These are phyloP conservation scores for Penstemon davidsonii DNA, from an alignment of 257 asterid species.

Conservation along the genomic window DNA sequence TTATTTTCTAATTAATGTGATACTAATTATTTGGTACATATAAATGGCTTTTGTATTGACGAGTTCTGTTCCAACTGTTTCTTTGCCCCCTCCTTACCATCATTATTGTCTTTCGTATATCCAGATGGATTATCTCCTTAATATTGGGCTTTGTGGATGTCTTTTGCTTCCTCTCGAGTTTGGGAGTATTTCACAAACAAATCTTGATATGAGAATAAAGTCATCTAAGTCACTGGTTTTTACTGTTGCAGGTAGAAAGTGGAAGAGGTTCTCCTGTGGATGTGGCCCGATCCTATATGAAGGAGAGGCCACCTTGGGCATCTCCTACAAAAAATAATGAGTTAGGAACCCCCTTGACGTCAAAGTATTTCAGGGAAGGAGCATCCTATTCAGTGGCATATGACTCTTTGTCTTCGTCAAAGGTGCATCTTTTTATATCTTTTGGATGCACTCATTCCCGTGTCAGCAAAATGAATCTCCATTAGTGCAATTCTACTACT, in stretches of 20 bases:
- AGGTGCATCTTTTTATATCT: constrained; percentile 42
- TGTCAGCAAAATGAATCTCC: constrained; percentile 12
- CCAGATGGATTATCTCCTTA: constrained; percentile 10
- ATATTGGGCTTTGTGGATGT: constrained; percentile 2
- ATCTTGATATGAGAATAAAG: constrained; percentile 26
- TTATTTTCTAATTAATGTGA: constrained; percentile 16
- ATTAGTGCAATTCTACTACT: constrained; percentile 8
- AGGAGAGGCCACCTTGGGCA: constrained; percentile 71
- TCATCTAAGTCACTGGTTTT: constrained; percentile 21
- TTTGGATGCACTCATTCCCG: constrained; percentile 18
- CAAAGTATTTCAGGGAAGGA: constrained; percentile 53
- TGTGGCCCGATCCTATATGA: constrained; percentile 78
- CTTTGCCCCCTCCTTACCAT: neutral
- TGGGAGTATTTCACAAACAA: constrained; percentile 12
- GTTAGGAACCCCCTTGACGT: constrained; percentile 49
- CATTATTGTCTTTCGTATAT: constrained; percentile 1
- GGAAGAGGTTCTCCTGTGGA: constrained; percentile 71
- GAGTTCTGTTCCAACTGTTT: constrained; percentile 13
- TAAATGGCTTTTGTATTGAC: neutral
- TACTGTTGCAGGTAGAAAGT: constrained; percentile 47
- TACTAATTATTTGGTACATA: neutral
- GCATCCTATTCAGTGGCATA: constrained; percentile 44
- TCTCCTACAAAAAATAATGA: constrained; percentile 56
- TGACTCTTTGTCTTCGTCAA: constrained; percentile 52
- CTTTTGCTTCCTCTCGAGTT: constrained; percentile 15